A percentile compares a stretch with the other conserved stretches of the same genome.
These are phyloP conservation scores for Ascochyta rabiei DNA, from an alignment of 2,329 filamentous ascomycete species.

Conservation along the genomic window DNA sequence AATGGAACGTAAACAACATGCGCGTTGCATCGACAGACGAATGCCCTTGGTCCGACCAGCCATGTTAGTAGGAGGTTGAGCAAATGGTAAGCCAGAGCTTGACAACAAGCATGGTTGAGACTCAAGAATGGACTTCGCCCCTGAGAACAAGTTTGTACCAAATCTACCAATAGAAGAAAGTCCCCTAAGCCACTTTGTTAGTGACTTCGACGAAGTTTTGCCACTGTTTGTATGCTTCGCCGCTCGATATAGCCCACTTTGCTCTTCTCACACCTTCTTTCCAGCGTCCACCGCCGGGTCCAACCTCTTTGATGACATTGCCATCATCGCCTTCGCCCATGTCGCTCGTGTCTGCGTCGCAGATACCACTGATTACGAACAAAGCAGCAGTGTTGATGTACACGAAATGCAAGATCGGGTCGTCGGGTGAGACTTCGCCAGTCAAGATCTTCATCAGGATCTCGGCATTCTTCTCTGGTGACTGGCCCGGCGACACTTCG, in stretches of 20 bases:
- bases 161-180: too few species aligned
- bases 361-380: conserved; percentile 83
- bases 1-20: too few species aligned
- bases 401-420: conserved; percentile 91
- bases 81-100: too few species aligned
- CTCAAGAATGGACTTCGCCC: too few species aligned
- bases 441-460: conserved; percentile 79
- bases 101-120: too few species aligned
- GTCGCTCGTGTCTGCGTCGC: conserved; percentile 78
- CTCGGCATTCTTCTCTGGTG: conserved; percentile 83
- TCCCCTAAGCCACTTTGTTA: conserved; percentile 54
- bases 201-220: conserved; percentile 82
- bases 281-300: conserved; percentile 87
- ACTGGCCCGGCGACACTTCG: conserved; percentile 82
- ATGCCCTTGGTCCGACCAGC: too few species aligned
- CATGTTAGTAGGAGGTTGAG: too few species aligned
- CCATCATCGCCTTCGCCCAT: conserved; percentile 84
- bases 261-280: conserved; percentile 91
- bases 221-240: conserved; percentile 84
- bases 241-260: conserved; percentile 85
- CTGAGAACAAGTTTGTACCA: too few species aligned
- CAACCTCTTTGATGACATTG: conserved; percentile 77
- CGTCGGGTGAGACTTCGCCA: conserved; percentile 73
- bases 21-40: too few species aligned
- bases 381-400: conserved; percentile 91